phyloP scores from a whole-genome alignment of 1,139 yeast genomes.

The Pichia sp. region DNA sequence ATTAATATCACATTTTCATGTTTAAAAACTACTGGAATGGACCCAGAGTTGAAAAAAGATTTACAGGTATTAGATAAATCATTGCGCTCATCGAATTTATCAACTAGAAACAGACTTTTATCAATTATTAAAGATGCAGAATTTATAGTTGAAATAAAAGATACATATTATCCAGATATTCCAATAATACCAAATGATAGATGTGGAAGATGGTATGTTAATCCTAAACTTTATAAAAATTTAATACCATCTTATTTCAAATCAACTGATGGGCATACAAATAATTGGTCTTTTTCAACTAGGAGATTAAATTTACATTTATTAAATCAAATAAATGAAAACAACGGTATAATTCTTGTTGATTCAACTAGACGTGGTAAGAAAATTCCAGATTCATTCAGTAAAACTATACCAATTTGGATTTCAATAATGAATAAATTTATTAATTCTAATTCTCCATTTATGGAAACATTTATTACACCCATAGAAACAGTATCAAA shows the following conservation, averaged over 20 bases:
- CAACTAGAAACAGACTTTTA: constrained; percentile 57
- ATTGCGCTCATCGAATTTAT: constrained; percentile 21
- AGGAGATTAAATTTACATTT: constrained; percentile 71
- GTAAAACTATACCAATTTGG: constrained; percentile 89
- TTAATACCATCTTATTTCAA: constrained; percentile 55
- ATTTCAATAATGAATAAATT: constrained; percentile 68
- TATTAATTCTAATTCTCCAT: constrained; percentile 33
- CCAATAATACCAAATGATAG: constrained; percentile 72
- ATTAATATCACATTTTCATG: too few species aligned
- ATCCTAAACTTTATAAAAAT: constrained; percentile 40
- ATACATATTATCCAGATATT: constrained; percentile 25
- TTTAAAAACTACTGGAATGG: constrained; percentile 7
- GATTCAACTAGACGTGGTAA: constrained; percentile 87
- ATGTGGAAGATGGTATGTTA: constrained; percentile 83
- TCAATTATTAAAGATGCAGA: constrained; percentile 59
- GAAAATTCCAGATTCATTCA: constrained; percentile 76
- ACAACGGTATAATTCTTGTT: constrained; percentile 53
- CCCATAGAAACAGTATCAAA: constrained; percentile 52
- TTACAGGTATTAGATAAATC: constrained; percentile 11
- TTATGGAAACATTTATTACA: constrained; percentile 33
- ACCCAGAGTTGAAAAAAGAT: constrained; percentile 18
- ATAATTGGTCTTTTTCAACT: constrained; percentile 71
- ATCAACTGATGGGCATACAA: constrained; percentile 85
- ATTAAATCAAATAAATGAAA: constrained; percentile 38
- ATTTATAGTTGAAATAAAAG: constrained; percentile 31